A percentile compares a stretch with the other conserved stretches of the same genome.
Evolutionary conservation across 2,329 filamentous ascomycete genomes (phyloP).

Genomic region (Plenodomus biglobosus): DNA sequence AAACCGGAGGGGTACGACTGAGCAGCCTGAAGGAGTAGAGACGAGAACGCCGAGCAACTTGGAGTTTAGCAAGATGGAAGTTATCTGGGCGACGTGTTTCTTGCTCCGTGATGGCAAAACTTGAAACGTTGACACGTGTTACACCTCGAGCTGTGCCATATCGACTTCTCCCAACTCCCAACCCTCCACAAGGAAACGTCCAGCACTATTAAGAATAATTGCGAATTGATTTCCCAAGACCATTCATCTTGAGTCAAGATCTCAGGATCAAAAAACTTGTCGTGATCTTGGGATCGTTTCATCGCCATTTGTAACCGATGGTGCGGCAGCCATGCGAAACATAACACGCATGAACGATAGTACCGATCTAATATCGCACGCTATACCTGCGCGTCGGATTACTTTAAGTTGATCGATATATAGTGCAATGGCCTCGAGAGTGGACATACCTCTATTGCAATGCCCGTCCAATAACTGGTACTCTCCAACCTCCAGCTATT

Average conservation of each 20-base stretch:
- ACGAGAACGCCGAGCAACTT: not conserved
- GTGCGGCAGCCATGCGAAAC: slow-evolving; percentile 21
- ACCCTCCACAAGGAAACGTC: too few species aligned
- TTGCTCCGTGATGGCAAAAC: not conserved
- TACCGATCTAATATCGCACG: not conserved
- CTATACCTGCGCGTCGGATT: slow-evolving; percentile 3
- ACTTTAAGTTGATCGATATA: not conserved
- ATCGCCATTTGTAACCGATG: slow-evolving; percentile 19
- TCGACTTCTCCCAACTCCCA: too few species aligned
- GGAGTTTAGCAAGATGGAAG: not conserved
- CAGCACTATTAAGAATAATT: too few species aligned
- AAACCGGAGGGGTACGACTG: not conserved
- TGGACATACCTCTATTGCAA: not conserved
- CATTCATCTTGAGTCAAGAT: not conserved
- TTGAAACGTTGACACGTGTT: too few species aligned
- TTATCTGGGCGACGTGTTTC: not conserved
- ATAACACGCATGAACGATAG: slow-evolving; percentile 10
- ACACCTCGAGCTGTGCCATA: too few species aligned
- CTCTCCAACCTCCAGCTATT: not conserved
- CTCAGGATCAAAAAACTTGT: not conserved
- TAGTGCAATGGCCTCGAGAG: not conserved
- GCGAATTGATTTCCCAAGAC: not conserved
- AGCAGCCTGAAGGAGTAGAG: not conserved
- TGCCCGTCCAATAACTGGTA: not conserved
- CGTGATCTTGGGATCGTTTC: slow-evolving; percentile 7